These are phyloP conservation scores for Pseudomassariella vexata DNA, from an alignment of 2,329 filamentous ascomycete genomes.

Conservation along the genomic window DNA sequence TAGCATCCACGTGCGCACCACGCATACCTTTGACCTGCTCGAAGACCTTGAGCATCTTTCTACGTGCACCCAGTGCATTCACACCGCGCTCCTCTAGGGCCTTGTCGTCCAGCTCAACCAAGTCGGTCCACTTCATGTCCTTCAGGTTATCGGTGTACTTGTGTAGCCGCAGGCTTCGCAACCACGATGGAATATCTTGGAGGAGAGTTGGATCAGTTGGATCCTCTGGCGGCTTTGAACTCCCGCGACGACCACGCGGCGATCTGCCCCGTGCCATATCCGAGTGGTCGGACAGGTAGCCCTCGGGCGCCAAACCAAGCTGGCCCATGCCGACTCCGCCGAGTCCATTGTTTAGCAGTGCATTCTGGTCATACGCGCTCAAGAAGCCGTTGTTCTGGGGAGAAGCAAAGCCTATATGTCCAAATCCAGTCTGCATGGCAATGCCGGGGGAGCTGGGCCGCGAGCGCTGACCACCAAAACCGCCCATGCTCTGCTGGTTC, in stretches of 20 bases:
- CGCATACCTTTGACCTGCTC: slow-evolving; percentile 78
- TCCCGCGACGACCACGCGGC: slow-evolving; percentile 84
- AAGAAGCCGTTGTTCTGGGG: slow-evolving; percentile 94
- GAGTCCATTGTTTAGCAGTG: slow-evolving; percentile 59
- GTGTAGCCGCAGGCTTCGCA: slow-evolving; percentile 88
- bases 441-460: slow-evolving; percentile 86
- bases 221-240: slow-evolving; percentile 95
- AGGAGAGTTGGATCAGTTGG: slow-evolving; percentile 86
- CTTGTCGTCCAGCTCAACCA: slow-evolving; percentile 88
- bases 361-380: slow-evolving; percentile 74
- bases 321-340: slow-evolving; percentile 53
- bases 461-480: slow-evolving; percentile 67
- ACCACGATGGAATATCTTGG: slow-evolving; percentile 93
- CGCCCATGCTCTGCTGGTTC: slow-evolving; percentile 54
- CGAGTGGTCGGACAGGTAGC: slow-evolving; percentile 89
- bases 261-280: slow-evolving; percentile 88
- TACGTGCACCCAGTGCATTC: slow-evolving; percentile 86
- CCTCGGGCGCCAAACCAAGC: slow-evolving; percentile 69
- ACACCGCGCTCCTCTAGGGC: slow-evolving; percentile 89
- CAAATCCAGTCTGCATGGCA: slow-evolving; percentile 65
- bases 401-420: slow-evolving; percentile 68
- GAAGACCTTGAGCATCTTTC: slow-evolving; percentile 99
- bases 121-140: slow-evolving; percentile 92
- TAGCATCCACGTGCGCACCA: not conserved
- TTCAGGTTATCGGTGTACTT: slow-evolving; percentile 99